Evolutionary conservation across 1,284 basidiomycete genomes (phyloP).

Genomic region (Heterobasidion annosum): DNA sequence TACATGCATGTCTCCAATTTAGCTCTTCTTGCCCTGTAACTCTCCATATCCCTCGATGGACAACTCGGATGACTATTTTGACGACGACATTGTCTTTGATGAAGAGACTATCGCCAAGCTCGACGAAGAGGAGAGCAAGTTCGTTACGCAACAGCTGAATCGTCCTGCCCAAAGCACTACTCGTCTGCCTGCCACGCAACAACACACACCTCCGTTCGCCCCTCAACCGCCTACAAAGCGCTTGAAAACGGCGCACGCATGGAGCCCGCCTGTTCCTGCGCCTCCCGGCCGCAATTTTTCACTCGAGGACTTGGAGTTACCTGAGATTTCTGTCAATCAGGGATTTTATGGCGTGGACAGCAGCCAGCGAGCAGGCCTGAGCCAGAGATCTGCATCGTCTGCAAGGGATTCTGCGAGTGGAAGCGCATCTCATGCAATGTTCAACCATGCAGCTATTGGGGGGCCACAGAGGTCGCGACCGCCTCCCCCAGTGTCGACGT

Average conservation of each 20-base stretch:
- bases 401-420: too few relatives aligned
- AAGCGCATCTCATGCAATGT: too few relatives aligned
- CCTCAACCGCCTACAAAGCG: conserved; percentile 32
- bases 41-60: conserved; percentile 31
- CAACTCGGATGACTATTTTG: conserved; percentile 57
- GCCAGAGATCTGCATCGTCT: background rate
- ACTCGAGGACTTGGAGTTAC: conserved; percentile 41
- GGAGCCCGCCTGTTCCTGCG: conserved; percentile 3
- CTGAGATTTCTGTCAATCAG: conserved; percentile 44
- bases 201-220: conserved; percentile 15
- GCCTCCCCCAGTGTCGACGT: background rate
- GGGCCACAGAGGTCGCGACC: background rate
- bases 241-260: conserved; percentile 32
- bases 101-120: conserved; percentile 51
- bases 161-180: conserved; percentile 3
- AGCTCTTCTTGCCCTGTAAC: background rate
- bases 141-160: conserved; percentile 18
- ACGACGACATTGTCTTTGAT: conserved; percentile 56
- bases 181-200: conserved; percentile 8
- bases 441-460: too few relatives aligned
- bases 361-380: conserved; percentile 1
- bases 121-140: conserved; percentile 51
- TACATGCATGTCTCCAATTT: too few relatives aligned
- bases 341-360: conserved; percentile 24
- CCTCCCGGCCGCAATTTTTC: conserved; percentile 9